These are phyloP conservation scores for Trichosanthes cucumerina DNA, from an alignment of 306 rosid species.

Conservation along the genomic window DNA sequence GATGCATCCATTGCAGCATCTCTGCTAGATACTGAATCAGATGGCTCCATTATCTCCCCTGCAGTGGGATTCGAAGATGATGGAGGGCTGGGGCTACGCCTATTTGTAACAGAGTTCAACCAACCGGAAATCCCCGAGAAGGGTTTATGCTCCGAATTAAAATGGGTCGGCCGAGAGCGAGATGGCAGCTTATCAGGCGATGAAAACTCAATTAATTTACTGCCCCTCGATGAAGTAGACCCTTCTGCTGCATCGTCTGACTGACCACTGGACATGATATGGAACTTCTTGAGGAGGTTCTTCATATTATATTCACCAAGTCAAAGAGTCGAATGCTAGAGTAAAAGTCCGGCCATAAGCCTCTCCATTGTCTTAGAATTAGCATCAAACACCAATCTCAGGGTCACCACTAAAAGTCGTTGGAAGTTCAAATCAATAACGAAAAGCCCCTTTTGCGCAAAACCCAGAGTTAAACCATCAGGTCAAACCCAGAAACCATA, in stretches of 20 bases:
- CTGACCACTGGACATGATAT: conserved; percentile 50
- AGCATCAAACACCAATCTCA: conserved; percentile 45
- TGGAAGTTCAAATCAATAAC: conserved; percentile 20
- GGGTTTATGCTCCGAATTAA: conserved; percentile 52
- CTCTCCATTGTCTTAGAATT: conserved; percentile 58
- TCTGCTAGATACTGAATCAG: conserved; percentile 42
- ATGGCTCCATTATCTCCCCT: conserved; percentile 42
- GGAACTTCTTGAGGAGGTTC: conserved; percentile 86
- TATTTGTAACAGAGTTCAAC: conserved; percentile 63
- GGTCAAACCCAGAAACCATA: conserved; percentile 33
- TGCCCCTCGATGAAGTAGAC: conserved; percentile 53
- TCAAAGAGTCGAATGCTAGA: conserved; percentile 31
- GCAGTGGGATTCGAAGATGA: conserved; percentile 33
- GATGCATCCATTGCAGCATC: conserved; percentile 46
- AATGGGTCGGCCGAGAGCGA: conserved; percentile 26
- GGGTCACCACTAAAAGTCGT: conserved; percentile 21
- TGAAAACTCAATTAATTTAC: conserved; percentile 35
- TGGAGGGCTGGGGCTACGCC: conserved; percentile 39
- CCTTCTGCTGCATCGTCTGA: conserved; percentile 45
- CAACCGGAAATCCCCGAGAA: conserved; percentile 57
- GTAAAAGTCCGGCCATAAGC: conserved; percentile 42
- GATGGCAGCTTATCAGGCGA: conserved; percentile 39
- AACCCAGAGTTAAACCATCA: conserved; percentile 2
- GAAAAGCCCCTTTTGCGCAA: conserved; percentile 17
- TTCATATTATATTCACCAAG: conserved; percentile 50